A percentile compares a stretch with the other conserved stretches of the same genome.
Evolutionary conservation across 2,329 filamentous ascomycete genomes (phyloP).

Genomic region (Alternaria sp.): DNA sequence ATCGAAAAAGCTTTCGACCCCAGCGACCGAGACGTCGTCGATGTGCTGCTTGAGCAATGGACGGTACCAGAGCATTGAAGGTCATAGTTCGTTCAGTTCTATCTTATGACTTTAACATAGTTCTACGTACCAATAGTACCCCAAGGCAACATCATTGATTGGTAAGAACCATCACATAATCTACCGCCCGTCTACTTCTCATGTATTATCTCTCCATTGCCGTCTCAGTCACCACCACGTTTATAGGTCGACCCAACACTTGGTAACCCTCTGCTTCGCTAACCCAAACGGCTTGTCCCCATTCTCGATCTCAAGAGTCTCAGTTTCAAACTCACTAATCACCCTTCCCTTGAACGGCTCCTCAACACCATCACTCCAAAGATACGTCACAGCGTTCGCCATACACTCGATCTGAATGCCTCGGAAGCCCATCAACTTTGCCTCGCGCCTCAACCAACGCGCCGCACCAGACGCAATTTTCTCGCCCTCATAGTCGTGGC

Average conservation of each 20-base stretch:
- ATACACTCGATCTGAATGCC: slow-evolving; percentile 50
- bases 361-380: slow-evolving; percentile 39
- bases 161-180: background rate
- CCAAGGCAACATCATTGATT: background rate
- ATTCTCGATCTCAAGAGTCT: slow-evolving; percentile 33
- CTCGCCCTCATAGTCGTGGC: slow-evolving; percentile 46
- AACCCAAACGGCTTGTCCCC: slow-evolving; percentile 34
- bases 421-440: slow-evolving; percentile 41
- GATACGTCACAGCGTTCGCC: slow-evolving; percentile 39
- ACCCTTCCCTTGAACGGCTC: slow-evolving; percentile 33
- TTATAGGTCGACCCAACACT: slow-evolving; percentile 40
- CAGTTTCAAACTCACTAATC: slow-evolving; percentile 34
- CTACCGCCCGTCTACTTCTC: accelerated
- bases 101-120: background rate
- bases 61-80: slow-evolving; percentile 12
- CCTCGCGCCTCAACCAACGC: slow-evolving; percentile 51
- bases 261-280: slow-evolving; percentile 33
- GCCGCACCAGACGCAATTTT: slow-evolving; percentile 47
- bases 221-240: background rate
- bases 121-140: background rate
- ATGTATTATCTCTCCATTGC: background rate
- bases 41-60: slow-evolving; percentile 30
- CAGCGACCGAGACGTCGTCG: slow-evolving; percentile 23
- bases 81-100: background rate
- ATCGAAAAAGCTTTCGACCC: background rate